Evolutionary conservation across 352 stramenopile species (phyloP).

Genomic region (Phytophthora ohioensis): DNA sequence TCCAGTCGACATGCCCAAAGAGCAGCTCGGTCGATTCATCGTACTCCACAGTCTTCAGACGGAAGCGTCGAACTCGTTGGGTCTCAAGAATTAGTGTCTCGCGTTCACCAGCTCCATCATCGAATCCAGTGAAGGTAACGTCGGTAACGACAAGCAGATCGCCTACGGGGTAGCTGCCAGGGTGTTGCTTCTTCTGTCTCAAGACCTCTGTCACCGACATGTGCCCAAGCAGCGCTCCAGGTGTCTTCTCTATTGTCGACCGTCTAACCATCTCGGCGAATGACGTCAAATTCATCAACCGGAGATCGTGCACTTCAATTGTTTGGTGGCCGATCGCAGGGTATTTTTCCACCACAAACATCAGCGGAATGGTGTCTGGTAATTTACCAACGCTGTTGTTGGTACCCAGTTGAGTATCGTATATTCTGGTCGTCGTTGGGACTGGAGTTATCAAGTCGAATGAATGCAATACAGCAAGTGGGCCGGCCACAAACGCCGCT

Average conservation of each 20-base stretch:
- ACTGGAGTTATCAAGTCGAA: conserved; percentile 18
- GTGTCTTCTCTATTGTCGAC: neutral
- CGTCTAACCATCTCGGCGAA: conserved; percentile 13
- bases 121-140: conserved; percentile 23
- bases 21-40: conserved; percentile 28
- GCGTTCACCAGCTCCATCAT: conserved; percentile 17
- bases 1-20: conserved; percentile 36
- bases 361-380: conserved; percentile 22
- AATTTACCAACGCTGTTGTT: conserved; percentile 1
- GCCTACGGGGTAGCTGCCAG: conserved; percentile 12
- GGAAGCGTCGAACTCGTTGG: conserved; percentile 19
- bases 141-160: conserved; percentile 31
- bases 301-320: conserved; percentile 22
- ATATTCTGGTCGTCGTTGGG: neutral
- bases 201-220: conserved; percentile 26
- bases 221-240: conserved; percentile 27
- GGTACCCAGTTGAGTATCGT: neutral
- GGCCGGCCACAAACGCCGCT: conserved; percentile 19
- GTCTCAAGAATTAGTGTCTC: conserved; percentile 29
- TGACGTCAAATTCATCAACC: conserved; percentile 29
- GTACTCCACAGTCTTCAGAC: conserved; percentile 35
- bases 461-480: conserved; percentile 25
- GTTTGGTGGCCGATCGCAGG: conserved; percentile 24
- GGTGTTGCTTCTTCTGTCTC: conserved; percentile 21
- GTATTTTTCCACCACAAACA: conserved; percentile 28